Conservation (phyloP, 1,284 basidiomycete genomes). For the Moniliella sp. region DNA sequence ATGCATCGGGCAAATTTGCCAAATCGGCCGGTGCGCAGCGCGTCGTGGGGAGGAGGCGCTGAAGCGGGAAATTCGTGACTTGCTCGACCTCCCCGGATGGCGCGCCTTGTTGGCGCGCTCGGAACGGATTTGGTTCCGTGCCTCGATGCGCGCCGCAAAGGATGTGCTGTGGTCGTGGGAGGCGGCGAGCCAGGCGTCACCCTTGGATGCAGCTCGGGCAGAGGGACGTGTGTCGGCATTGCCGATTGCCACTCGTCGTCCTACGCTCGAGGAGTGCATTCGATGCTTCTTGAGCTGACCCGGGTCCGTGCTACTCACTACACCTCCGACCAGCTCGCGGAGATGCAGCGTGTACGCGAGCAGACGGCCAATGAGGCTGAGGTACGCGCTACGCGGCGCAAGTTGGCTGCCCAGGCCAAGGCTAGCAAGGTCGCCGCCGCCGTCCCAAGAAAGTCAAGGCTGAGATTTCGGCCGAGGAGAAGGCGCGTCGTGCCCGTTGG, state of each 20-base stretch:
- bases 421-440: background rate
- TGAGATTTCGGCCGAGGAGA: conserved; percentile 1
- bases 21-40: conserved; percentile 76
- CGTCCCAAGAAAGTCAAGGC: background rate
- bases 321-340: conserved; percentile 61
- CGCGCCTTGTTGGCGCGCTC: conserved; percentile 16
- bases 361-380: conserved; percentile 10
- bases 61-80: conserved; percentile 47
- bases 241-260: conserved; percentile 18
- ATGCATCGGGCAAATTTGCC: conserved; percentile 68
- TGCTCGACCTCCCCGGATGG: conserved; percentile 16
- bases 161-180: conserved; percentile 29
- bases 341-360: conserved; percentile 22
- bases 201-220: conserved; percentile 20
- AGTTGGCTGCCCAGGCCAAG: conserved; percentile 1
- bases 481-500: conserved; percentile 55
- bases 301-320: conserved; percentile 65
- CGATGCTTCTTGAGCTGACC: conserved; percentile 70
- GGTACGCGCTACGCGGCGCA: conserved; percentile 10
- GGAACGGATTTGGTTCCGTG: conserved; percentile 26
- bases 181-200: conserved; percentile 10
- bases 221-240: conserved; percentile 32
- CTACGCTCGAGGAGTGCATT: conserved; percentile 73
- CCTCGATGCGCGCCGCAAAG: conserved; percentile 16
- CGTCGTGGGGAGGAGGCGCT: conserved; percentile 82